Evolutionary conservation across 1,284 basidiomycete species (phyloP), one percentile per base, ranked within the genome.

Genomic region (Moesziomyces antarcticus): DNA sequence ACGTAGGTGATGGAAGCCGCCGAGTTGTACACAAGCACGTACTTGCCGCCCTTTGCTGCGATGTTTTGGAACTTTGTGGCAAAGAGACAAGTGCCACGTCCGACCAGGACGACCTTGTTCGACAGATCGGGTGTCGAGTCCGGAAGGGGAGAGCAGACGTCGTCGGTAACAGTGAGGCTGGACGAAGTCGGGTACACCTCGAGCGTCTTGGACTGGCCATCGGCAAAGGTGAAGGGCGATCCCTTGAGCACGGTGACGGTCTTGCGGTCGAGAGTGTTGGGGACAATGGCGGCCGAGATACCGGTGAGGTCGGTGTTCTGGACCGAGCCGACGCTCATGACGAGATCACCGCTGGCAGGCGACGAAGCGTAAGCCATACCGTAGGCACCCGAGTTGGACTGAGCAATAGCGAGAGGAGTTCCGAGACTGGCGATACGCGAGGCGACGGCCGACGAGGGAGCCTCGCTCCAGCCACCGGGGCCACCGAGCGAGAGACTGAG

Each of bases 401-500:
- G 81, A 33, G 86, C 80, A 41, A 82, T 66, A 41, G 75, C 65
- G 24, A 72, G 62, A 11, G 70, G 72, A 27, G 68, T 75, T 37
- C 71, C 71, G n/a, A 73, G 77, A 24, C 25, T 43, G 33, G 51
- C 56, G 44, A 77, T 77, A 16, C 61, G 60, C 11, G 52, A 57
- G 16, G 66, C 72, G 25, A 78, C 71, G 37, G 65, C 59, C 30
- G 74, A 57, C 20, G 59, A 61, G 13, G 74, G 50, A 25, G 65
- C 56, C 40, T 71, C 57, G 50, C 52, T 52, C 67, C 67, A 77
- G 3, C 77, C 77, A 51, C 68, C 62, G 16, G 72, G 56, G 21
- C 87, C 88, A 40, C 90, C 90, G 18, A 91, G 83, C 14, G 89
- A 90, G 57, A 91, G 84, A 5, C 88, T 89, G 64, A 91, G 84